Conservation (phyloP, 805 yeast species). For the Spathaspora girioi region DNA sequence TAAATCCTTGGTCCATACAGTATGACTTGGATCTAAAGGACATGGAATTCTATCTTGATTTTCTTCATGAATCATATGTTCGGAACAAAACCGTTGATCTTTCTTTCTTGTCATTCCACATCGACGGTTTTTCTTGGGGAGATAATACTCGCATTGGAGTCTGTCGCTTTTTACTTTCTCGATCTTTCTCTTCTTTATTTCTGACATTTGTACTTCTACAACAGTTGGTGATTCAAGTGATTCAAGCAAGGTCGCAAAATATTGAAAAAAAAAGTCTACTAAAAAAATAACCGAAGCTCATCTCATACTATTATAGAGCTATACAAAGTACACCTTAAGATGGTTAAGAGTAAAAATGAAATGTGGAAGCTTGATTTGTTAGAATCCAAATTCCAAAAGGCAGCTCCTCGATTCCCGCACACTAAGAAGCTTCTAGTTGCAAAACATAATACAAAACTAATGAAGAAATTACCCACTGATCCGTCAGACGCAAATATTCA, state of each 20-base stretch:
- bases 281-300: constrained; percentile 4
- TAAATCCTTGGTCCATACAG: constrained; percentile 61
- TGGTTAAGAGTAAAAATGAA: constrained; percentile 3
- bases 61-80: constrained; percentile 43
- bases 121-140: constrained; percentile 47
- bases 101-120: constrained; percentile 61
- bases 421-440: constrained; percentile 47
- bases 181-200: constrained; percentile 7
- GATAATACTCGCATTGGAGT: constrained; percentile 43
- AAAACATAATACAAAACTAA: constrained; percentile 37
- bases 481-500: constrained; percentile 41
- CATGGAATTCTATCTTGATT: constrained; percentile 55
- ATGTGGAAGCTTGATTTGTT: constrained; percentile 54
- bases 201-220: background rate
- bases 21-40: constrained; percentile 73
- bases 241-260: background rate
- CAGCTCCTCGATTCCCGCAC: constrained; percentile 44
- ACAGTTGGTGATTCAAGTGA: background rate
- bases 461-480: constrained; percentile 37
- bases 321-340: too few species aligned
- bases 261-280: background rate
- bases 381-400: constrained; percentile 44
- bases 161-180: constrained; percentile 4
- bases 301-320: background rate
- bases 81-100: constrained; percentile 54